Conservation (phyloP, 208 protist species). For the Trichomonas gallinae region DNA sequence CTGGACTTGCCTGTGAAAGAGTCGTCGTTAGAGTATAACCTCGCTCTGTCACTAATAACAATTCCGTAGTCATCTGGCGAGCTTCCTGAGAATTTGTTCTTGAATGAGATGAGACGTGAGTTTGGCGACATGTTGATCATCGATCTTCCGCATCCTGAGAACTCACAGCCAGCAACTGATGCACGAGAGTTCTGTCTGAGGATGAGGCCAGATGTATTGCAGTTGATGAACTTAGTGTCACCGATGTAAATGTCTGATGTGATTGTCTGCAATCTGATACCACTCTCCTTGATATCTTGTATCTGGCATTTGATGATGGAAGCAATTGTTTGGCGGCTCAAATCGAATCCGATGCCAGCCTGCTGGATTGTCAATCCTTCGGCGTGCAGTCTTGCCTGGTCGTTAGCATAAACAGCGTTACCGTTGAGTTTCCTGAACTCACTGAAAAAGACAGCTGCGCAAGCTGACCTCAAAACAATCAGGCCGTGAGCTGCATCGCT, state of each 20-base stretch:
- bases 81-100: not conserved
- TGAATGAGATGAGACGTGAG: not conserved
- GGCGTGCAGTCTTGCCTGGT: not conserved
- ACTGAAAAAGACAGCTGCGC: not conserved
- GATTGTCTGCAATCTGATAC: not conserved
- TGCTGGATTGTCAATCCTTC: not conserved
- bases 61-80: not conserved
- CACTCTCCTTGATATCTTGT: not conserved
- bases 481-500: not conserved
- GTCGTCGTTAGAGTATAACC: not conserved
- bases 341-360: not conserved
- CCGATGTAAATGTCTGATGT: not conserved
- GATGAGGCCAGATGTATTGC: not conserved
- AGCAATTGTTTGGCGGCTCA: not conserved
- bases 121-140: not conserved
- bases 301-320: not conserved
- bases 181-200: not conserved
- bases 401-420: not conserved
- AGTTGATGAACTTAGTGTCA: not conserved
- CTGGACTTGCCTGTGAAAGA: not conserved
- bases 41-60: not conserved
- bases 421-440: not conserved
- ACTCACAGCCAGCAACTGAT: not conserved
- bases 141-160: not conserved
- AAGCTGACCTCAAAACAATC: not conserved